Evolutionary conservation across 75 land plant species (phyloP).

Genomic region (Cryptomeria japonica): DNA sequence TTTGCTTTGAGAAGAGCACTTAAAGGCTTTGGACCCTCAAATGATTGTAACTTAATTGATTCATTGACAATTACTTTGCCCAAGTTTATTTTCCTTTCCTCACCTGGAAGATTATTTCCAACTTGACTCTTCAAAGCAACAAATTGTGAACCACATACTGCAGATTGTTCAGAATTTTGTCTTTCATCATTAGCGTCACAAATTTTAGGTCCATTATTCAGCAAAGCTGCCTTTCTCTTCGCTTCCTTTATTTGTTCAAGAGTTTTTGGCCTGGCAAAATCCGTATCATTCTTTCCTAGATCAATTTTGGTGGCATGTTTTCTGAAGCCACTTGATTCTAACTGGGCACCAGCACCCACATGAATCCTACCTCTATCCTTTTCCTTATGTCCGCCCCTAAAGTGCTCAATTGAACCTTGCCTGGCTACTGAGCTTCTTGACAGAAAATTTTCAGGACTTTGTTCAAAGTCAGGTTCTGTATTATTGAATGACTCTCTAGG

Average conservation of each 20-base stretch:
- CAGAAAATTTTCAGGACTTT: background rate
- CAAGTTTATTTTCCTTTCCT: slow-evolving; percentile 8
- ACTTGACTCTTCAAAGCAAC: background rate
- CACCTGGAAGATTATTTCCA: background rate
- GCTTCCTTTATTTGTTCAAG: slow-evolving; percentile 14
- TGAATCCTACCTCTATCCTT: slow-evolving; percentile 17
- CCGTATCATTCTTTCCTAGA: background rate
- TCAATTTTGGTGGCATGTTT: background rate
- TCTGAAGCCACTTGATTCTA: background rate
- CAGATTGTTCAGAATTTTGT: background rate
- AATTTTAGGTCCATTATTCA: background rate
- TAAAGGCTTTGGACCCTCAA: slow-evolving; percentile 17
- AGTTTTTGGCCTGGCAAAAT: slow-evolving; percentile 16
- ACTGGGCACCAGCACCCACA: background rate
- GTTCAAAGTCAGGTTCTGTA: background rate
- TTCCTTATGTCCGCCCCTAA: slow-evolving; percentile 8
- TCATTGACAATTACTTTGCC: slow-evolving; percentile 8
- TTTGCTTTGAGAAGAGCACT: slow-evolving; percentile 13
- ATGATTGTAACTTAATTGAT: background rate
- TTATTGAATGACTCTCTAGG: background rate
- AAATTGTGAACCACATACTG: background rate
- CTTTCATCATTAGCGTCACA: background rate
- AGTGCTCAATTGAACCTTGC: background rate
- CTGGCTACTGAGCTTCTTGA: background rate
- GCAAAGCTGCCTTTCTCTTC: slow-evolving; percentile 4